These are phyloP conservation scores for Sordaria brevicollis DNA, from an alignment of 495 filamentous ascomycete species.

Conservation along the genomic window DNA sequence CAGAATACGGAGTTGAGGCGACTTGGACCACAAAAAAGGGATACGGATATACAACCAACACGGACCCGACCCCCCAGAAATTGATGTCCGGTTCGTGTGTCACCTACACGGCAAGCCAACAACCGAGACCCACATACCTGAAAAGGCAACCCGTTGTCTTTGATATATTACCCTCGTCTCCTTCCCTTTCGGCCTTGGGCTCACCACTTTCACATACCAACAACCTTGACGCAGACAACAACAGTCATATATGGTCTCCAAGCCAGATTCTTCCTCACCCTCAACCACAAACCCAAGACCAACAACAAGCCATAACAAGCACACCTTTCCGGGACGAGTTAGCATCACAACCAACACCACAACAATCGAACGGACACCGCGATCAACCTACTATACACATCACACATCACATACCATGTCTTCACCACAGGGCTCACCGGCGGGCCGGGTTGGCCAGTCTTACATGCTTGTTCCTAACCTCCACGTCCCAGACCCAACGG, in stretches of 20 bases:
- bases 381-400: neutral
- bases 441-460: constrained; percentile 12
- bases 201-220: neutral
- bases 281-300: neutral
- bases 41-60: neutral
- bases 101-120: neutral
- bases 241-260: neutral
- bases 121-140: neutral
- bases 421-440: constrained; percentile 16
- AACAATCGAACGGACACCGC: neutral
- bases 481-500: constrained; percentile 24
- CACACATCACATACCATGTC: constrained; percentile 11
- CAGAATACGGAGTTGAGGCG: neutral
- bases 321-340: neutral
- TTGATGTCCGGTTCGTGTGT: neutral
- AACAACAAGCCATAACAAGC: neutral
- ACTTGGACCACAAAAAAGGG: neutral
- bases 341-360: neutral
- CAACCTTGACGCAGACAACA: neutral
- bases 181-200: neutral
- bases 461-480: constrained; percentile 26
- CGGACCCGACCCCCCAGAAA: neutral
- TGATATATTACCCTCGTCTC: neutral
- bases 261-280: neutral
- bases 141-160: neutral